phyloP scores from a whole-genome alignment of 768 basidiomycete genomes.

The Leccinum olivaceopallidum region DNA sequence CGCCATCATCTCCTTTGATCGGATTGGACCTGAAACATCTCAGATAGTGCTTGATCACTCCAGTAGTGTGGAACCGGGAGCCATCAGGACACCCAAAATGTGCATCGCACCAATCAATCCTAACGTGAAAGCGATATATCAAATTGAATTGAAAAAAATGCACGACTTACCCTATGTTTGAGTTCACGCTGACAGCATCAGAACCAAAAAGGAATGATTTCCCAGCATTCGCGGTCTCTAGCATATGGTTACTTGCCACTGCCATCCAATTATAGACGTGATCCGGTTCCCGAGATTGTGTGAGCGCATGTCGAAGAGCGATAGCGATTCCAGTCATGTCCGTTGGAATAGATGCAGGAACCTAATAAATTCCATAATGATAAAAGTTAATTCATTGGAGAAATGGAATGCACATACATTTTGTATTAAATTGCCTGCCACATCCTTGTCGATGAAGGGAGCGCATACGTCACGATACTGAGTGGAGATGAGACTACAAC shows the following conservation, averaged over 20 bases:
- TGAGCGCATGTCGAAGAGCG: conserved; percentile 18
- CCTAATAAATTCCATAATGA: conserved; percentile 1
- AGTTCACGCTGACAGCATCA: conserved; percentile 21
- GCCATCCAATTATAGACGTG: conserved; percentile 21
- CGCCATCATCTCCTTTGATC: conserved; percentile 19
- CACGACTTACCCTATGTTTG: conserved; percentile 21
- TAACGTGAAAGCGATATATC: neutral
- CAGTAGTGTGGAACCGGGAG: conserved; percentile 18
- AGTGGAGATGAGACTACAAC: neutral
- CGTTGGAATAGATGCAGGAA: conserved; percentile 15
- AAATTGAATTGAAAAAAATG: neutral
- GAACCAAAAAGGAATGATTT: conserved; percentile 16
- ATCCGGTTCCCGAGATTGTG: conserved; percentile 13
- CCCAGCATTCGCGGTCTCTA: conserved; percentile 18
- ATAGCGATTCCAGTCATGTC: conserved; percentile 21
- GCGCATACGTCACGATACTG: conserved; percentile 24
- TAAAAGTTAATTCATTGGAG: neutral
- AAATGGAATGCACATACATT: conserved; percentile 15
- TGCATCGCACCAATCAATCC: conserved; percentile 24
- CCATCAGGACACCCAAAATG: conserved; percentile 24
- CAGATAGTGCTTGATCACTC: conserved; percentile 20
- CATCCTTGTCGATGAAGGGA: conserved; percentile 17
- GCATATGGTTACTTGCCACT: conserved; percentile 22
- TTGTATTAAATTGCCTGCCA: conserved; percentile 22
- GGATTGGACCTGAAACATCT: conserved; percentile 29